Evolutionary conservation across 805 yeast genomes (phyloP).

Genomic region (Candida odintsovae): DNA sequence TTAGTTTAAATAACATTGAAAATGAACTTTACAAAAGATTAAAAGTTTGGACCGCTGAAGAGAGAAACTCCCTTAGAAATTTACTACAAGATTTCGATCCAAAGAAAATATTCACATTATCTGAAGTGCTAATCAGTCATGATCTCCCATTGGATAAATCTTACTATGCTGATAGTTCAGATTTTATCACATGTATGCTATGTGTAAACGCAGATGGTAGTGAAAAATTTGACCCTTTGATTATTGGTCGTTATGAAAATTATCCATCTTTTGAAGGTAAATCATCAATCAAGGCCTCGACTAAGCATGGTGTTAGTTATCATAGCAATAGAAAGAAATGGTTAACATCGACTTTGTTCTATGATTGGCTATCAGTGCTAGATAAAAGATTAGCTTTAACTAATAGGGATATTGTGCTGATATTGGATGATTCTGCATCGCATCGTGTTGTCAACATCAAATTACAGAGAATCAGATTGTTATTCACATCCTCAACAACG

Average conservation of each 20-base stretch:
- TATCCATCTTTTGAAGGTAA: slow-evolving; percentile 35
- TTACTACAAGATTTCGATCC: slow-evolving; percentile 42
- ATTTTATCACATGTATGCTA: slow-evolving; percentile 49
- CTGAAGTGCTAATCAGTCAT: slow-evolving; percentile 55
- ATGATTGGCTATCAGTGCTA: slow-evolving; percentile 53
- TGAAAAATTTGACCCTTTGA: slow-evolving; percentile 54
- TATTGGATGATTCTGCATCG: slow-evolving; percentile 57
- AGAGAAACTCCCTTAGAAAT: slow-evolving; percentile 41
- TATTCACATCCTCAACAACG: slow-evolving; percentile 33
- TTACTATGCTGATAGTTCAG: slow-evolving; percentile 36
- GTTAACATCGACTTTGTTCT: slow-evolving; percentile 58
- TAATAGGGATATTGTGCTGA: slow-evolving; percentile 45
- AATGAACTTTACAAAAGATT: slow-evolving; percentile 39
- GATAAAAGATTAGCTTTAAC: slow-evolving; percentile 49
- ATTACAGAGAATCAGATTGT: slow-evolving; percentile 35
- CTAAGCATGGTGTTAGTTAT: slow-evolving; percentile 46
- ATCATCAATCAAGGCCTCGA: slow-evolving; percentile 40
- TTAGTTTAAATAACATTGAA: slow-evolving; percentile 42
- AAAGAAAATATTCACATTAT: slow-evolving; percentile 51
- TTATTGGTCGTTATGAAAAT: slow-evolving; percentile 53
- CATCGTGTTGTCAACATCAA: slow-evolving; percentile 53
- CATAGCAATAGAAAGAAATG: slow-evolving; percentile 57
- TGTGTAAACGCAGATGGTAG: slow-evolving; percentile 60
- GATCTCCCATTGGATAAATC: slow-evolving; percentile 56
- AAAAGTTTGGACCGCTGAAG: slow-evolving; percentile 59